Evolutionary conservation across 1,284 basidiomycete species (phyloP).

Genomic region (Leccinum subfulvum): DNA sequence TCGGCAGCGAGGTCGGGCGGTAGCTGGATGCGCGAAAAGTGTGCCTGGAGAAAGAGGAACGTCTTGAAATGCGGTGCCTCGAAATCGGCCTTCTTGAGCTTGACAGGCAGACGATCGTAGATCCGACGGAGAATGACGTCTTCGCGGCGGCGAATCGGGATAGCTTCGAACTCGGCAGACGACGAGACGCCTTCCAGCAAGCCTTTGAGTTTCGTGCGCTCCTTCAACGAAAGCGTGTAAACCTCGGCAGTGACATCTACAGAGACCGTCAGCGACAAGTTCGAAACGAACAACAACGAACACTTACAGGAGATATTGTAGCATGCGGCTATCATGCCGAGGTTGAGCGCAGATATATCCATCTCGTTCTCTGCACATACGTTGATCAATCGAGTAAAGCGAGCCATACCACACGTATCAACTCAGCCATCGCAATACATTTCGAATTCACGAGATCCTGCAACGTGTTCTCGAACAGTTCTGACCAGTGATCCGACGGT

Average conservation of each 20-base stretch:
- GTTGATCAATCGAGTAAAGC: constrained; percentile 9
- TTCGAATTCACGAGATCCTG: constrained; percentile 91
- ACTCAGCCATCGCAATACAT: constrained; percentile 87
- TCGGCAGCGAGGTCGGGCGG: constrained; percentile 94
- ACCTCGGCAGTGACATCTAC: constrained; percentile 93
- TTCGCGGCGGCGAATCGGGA: constrained; percentile 93
- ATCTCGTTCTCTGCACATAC: constrained; percentile 77
- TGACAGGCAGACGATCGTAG: constrained; percentile 68
- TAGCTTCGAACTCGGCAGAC: constrained; percentile 91
- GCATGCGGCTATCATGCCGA: constrained; percentile 96
- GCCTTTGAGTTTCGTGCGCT: constrained; percentile 96
- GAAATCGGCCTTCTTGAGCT: constrained; percentile 83
- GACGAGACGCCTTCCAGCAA: constrained; percentile 65
- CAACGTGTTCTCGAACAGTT: constrained; percentile 90
- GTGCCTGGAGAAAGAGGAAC: constrained; percentile 93
- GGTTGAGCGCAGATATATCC: constrained; percentile 84
- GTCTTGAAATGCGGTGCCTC: constrained; percentile 98
- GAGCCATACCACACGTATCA: neutral
- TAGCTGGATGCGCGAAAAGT: constrained; percentile 90
- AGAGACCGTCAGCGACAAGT: neutral
- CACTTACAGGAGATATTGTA: constrained; percentile 83
- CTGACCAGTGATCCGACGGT: constrained; percentile 91
- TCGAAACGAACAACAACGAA: neutral
- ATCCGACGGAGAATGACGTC: constrained; percentile 80
- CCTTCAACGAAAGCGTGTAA: constrained; percentile 93